Evolutionary conservation across 495 filamentous ascomycete genomes (phyloP), one percentile per base, ranked within the genome.

Genomic region (Thozetella sp.): DNA sequence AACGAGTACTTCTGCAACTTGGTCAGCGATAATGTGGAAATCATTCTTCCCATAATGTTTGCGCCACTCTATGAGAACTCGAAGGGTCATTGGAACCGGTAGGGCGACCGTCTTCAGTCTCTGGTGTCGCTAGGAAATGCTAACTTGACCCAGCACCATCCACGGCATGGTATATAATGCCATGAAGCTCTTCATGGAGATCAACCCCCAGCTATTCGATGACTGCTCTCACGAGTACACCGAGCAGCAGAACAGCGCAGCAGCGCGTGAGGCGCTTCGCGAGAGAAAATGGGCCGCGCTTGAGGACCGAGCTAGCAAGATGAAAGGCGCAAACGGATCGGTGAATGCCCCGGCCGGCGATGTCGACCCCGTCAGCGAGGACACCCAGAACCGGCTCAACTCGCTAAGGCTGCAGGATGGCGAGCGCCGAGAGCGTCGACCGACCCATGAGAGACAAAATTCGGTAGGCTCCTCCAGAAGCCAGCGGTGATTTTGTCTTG

Each of bases 121-220:
- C 3, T 15, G 6, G 10, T 15, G 17, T 30, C 6, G n/a, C 22
- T 25, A 6, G 24, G 23, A 17, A 24, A 3, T 22, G 53, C 64
- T 25, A 66, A 55, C 2, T 3, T 12, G 12, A 15, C 4, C 23
- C 54, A 99, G 95, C 63, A 99, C 95, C 12, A 99, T 99, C 63
- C 96, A 99, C 67, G 95, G 96, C 68, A 98, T 99, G 96, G 95
- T 99, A 19, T 99, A 98, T 71, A 99, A 98, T 69, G 95, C 95
- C 51, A 99, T 99, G 95, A 99, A 99, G 71, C 88, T 99, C 48
- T 99, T 99, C 76, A 99, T 99, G 95, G 95, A 99, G 74, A 97
- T 99, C 67, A 98, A 99, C 66, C 95, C 95, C 17, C 92, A 96
- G 67, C 88, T 99, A 23, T 99, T 99, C 69, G 95, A 99, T 63